Base-by-base conservation (phyloP, 495 filamentous ascomycete species). In the Penicillium paradoxum region DNA sequence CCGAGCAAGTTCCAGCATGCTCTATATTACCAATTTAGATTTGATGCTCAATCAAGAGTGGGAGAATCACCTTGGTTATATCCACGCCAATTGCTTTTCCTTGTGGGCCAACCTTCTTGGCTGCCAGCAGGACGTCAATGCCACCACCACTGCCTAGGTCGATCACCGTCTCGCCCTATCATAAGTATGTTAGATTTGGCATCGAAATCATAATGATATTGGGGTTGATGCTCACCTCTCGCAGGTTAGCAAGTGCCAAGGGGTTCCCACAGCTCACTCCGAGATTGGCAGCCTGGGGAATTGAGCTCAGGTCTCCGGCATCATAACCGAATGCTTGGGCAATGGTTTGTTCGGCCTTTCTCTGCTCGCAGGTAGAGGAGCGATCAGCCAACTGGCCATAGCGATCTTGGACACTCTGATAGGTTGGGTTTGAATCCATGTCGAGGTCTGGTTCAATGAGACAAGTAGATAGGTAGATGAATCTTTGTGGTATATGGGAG, bases 261-360 rank as follows among this genome's bases (percentile, higher is more conserved):
- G 84, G 84, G 45, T 88, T 87, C 4, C 85, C 84, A 56, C 84
- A 87, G 66, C 81, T 81, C 0, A 86, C 58, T n/a, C 84, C 84
- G 3, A 86, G 68, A 51, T 87, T 87, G 30, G 85, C 68, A 18
- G 71, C 76, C 33, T 74, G 58, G n/a, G 84, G 82, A 34, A 81
- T 74, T 39, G 59, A 64, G 32, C 66, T 54, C 3, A 87, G 73
- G 17, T 87, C 81, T 19, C 75, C 74, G 21, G 61, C 55, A 32
- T 66, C 64, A 62, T 88, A 87, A 22, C 85, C 83, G 53, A 87
- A 85, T 0, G 83, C 75, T 43, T 67, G 66, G 36, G 84, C 83
- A 17, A 86, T 73, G 6, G 65, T 58, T 43, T 64, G 54, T 45
- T 73, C 72, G 39, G 74, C 19, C 18, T 32, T 46, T 10, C 42